phyloP scores from a whole-genome alignment of 352 stramenopile species.

The Globisporangium paroecandrum region DNA sequence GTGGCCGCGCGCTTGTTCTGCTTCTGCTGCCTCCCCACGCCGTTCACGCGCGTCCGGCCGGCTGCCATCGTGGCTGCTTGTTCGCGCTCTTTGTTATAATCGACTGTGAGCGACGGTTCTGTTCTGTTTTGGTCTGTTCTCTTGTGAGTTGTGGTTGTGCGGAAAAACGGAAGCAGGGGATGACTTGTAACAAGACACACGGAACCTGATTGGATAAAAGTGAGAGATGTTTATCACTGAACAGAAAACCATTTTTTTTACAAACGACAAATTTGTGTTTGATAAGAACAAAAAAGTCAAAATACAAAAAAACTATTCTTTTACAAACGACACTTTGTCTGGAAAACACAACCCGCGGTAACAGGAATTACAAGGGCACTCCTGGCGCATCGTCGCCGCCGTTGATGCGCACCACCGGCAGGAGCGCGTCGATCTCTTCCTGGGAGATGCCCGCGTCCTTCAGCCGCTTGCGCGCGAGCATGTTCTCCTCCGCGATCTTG shows the following conservation, averaged over 20 bases:
- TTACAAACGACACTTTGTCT: no score
- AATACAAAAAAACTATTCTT: no score
- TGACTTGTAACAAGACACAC: constrained; percentile 1
- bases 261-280: no score
- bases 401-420: constrained; percentile 14
- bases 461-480: constrained; percentile 39
- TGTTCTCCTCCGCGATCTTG: constrained; percentile 17
- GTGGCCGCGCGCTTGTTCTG: constrained; percentile 18
- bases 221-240: neutral
- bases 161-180: neutral
- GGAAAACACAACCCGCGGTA: no score
- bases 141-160: neutral
- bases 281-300: no score
- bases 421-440: constrained; percentile 16
- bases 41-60: constrained; percentile 8
- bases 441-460: constrained; percentile 29
- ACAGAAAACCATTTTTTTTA: no score
- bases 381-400: neutral
- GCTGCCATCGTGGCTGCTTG: neutral
- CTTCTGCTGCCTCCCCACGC: constrained; percentile 14
- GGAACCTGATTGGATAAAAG: neutral
- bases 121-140: no score
- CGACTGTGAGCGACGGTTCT: neutral
- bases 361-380: no score
- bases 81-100: constrained; percentile 1